A percentile compares a stretch with the other conserved stretches of the same genome.
Conservation (phyloP, 495 filamentous ascomycete species). For the Chlorociboria aeruginascens region DNA sequence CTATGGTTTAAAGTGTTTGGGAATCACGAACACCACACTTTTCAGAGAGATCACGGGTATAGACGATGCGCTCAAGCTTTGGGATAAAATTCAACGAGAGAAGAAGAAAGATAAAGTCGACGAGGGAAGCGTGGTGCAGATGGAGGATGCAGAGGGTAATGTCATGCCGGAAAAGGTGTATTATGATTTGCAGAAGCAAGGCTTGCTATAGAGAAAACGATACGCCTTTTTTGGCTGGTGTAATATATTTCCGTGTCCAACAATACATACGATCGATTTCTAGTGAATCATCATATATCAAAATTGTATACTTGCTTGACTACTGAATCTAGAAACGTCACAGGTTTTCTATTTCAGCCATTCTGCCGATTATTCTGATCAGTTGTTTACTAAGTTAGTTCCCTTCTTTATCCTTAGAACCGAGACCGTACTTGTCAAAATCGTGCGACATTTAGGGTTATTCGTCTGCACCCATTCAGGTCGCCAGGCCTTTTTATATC, state of each 20-base stretch:
- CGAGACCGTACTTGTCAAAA: too few species aligned
- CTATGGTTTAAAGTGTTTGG: slow-evolving; percentile 83
- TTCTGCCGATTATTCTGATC: too few species aligned
- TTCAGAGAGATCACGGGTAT: slow-evolving; percentile 93
- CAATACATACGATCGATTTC: too few species aligned
- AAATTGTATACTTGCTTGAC: too few species aligned
- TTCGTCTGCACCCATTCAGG: too few species aligned
- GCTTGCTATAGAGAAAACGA: slow-evolving; percentile 36
- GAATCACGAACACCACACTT: slow-evolving; percentile 82
- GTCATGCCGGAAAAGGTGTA: slow-evolving; percentile 99
- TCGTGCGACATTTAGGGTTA: too few species aligned
- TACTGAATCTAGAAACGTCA: background rate
- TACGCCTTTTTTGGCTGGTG: background rate
- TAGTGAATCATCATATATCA: too few species aligned
- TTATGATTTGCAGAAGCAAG: slow-evolving; percentile 67
- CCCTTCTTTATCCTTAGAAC: too few species aligned
- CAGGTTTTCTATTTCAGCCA: too few species aligned
- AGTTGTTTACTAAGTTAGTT: too few species aligned
- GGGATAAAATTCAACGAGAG: slow-evolving; percentile 87
- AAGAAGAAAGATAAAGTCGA: slow-evolving; percentile 64
- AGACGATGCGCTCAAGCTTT: slow-evolving; percentile 72
- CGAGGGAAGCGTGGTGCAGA: slow-evolving; percentile 80
- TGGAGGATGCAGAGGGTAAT: slow-evolving; percentile 96
- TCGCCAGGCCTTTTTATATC: too few species aligned
- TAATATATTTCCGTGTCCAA: background rate